Base-by-base conservation (phyloP, 805 yeast species). In the Metschnikowia shivogae region DNA sequence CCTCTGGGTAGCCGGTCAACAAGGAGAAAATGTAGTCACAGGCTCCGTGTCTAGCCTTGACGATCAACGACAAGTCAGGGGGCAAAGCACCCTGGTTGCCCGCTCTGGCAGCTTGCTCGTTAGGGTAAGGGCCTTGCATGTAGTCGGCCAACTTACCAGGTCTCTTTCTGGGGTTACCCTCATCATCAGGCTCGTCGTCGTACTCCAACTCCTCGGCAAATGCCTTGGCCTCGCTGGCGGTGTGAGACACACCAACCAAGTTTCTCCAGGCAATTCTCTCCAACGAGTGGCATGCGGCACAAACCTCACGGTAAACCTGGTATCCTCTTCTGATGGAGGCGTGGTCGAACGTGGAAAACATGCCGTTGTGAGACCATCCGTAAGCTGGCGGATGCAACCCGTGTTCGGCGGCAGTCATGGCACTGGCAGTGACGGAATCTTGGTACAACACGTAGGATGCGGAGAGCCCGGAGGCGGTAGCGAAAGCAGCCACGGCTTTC, bases 81-180 rank as follows among this genome's bases (percentile, higher is more conserved):
- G 99, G 99, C 57, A 86, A 79, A 53, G 99, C 97, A 73, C 99
- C 99, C 77, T 89, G 97, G 80, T 93, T 93, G 53, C 96, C 97
- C 57, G 98, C 97, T 78, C 99, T 88, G 40, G 99, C 99, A 54
- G 98, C 98, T 77, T 93, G 95, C 73, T 93, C 99, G 68, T 93
- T 93, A 56, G 89, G 88, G 70, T 93, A 93, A 47, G 99, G 99
- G 54, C 86, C 88, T 58, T 95, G 98, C 56, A 93, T 76, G 72
- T 84, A 80, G 73, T 93, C 99, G 52, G 98, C 90, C 65, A 93
- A 81, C 75, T 93, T 93, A 76, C 99, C 99, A 48, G 95, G 86
- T 79, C 99, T 89, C 86, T 86, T 89, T 76, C 87, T 87, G 71
- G 97, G 96, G 68, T 86, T 86, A 67, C 98, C 98, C 78, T 90